phyloP scores from a whole-genome alignment of 352 stramenopile species.

The Pythium dissimile region DNA sequence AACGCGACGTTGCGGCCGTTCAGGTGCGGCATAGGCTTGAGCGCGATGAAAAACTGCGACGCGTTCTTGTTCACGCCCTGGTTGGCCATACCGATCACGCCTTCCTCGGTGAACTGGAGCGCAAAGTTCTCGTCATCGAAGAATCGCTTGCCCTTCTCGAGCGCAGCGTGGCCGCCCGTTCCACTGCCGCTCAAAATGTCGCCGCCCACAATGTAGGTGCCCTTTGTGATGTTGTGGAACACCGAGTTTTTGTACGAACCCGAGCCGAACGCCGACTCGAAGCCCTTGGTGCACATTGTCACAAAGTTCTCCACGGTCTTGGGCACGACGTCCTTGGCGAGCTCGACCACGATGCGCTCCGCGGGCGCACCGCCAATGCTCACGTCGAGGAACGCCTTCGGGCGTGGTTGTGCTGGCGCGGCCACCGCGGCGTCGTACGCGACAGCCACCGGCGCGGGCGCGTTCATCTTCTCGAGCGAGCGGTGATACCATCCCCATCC shows the following conservation, averaged over 20 bases:
- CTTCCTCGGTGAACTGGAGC: slow-evolving; percentile 80
- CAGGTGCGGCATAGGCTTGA: slow-evolving; percentile 75
- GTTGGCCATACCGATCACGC: slow-evolving; percentile 97
- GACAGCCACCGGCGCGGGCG: slow-evolving; percentile 41
- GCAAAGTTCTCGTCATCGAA: slow-evolving; percentile 88
- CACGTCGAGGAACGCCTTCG: slow-evolving; percentile 76
- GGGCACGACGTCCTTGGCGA: slow-evolving; percentile 81
- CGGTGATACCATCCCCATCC: slow-evolving; percentile 84
- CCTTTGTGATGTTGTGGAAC: slow-evolving; percentile 86
- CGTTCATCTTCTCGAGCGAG: slow-evolving; percentile 83
- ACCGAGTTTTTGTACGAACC: slow-evolving; percentile 83
- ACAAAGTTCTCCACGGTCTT: slow-evolving; percentile 75
- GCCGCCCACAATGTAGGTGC: slow-evolving; percentile 66
- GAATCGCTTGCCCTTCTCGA: slow-evolving; percentile 62
- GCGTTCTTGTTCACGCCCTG: slow-evolving; percentile 97
- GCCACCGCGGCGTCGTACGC: slow-evolving; percentile 71
- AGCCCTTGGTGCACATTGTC: slow-evolving; percentile 68
- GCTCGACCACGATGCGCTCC: slow-evolving; percentile 77
- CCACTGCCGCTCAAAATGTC: slow-evolving; percentile 74
- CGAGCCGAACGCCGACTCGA: slow-evolving; percentile 54
- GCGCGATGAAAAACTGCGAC: slow-evolving; percentile 99
- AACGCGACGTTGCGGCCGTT: slow-evolving; percentile 88
- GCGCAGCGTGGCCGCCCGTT: slow-evolving; percentile 71
- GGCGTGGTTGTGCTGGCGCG: slow-evolving; percentile 45
- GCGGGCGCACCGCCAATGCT: slow-evolving; percentile 75